These are phyloP conservation scores for Cnidoscolus chayamansa DNA, from an alignment of 441 rosid genomes.

Conservation along the genomic window DNA sequence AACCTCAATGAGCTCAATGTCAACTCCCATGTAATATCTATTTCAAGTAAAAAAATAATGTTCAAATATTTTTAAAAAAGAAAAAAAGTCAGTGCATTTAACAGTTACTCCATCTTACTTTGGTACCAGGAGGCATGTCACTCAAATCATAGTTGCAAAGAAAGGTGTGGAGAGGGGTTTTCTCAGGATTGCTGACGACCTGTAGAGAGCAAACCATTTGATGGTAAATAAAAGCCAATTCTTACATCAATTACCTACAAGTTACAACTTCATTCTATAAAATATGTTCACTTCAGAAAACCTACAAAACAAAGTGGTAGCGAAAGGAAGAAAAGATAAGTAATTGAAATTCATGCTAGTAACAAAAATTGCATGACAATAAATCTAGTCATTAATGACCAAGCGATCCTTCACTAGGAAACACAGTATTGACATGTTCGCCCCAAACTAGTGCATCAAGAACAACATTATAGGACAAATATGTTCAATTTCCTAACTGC, in stretches of 20 bases:
- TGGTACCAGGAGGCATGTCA: constrained; percentile 94
- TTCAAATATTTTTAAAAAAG: neutral
- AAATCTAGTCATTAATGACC: neutral
- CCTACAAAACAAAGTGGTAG: neutral
- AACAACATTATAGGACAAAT: neutral
- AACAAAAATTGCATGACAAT: neutral
- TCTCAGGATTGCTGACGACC: constrained; percentile 98
- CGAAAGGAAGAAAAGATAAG: neutral
- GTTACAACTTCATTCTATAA: neutral
- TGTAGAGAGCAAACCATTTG: constrained; percentile 32
- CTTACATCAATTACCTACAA: constrained; percentile 7
- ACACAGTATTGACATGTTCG: neutral
- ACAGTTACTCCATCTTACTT: constrained; percentile 43
- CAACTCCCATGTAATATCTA: neutral
- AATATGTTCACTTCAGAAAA: too few species aligned
- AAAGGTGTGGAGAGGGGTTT: constrained; percentile 92
- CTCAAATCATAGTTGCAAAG: constrained; percentile 92
- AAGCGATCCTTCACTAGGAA: constrained; percentile 1
- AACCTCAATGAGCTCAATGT: constrained; percentile 2
- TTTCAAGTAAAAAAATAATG: neutral
- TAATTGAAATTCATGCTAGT: neutral
- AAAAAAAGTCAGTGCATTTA: neutral
- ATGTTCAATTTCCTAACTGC: neutral
- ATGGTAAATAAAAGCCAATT: constrained; percentile 27
- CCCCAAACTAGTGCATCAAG: neutral